A percentile compares a stretch with the other conserved stretches of the same genome.
Evolutionary conservation across 495 filamentous ascomycete species (phyloP).

Genomic region (Chaetomidium leptoderma): DNA sequence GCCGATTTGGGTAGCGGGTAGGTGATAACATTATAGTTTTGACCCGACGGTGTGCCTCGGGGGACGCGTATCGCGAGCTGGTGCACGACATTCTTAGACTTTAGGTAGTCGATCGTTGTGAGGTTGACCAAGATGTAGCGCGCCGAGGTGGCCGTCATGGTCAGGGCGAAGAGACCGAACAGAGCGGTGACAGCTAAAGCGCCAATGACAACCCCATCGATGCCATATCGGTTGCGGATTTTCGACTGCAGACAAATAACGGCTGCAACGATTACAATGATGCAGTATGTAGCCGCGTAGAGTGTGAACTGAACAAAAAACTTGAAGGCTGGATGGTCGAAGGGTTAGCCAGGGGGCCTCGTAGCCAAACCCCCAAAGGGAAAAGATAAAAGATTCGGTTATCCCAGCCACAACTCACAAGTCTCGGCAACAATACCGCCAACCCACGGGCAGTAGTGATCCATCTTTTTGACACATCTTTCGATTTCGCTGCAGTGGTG

Average conservation of each 20-base stretch:
- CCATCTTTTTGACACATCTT: constrained; percentile 81
- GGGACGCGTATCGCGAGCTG: constrained; percentile 73
- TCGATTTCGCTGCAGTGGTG: constrained; percentile 81
- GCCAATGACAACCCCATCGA: constrained; percentile 39
- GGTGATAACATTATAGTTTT: constrained; percentile 37
- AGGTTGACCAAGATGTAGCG: constrained; percentile 66
- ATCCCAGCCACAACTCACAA: constrained; percentile 36
- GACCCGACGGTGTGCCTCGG: constrained; percentile 40
- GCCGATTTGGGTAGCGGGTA: constrained; percentile 37
- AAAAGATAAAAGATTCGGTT: too few species aligned
- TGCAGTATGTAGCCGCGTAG: constrained; percentile 66
- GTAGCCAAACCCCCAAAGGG: too few species aligned
- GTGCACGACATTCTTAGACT: constrained; percentile 57
- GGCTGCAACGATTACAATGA: constrained; percentile 52
- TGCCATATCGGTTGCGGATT: constrained; percentile 19
- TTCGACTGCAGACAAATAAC: constrained; percentile 33
- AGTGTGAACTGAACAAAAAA: constrained; percentile 83
- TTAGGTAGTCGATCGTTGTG: constrained; percentile 78
- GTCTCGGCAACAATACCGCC: constrained; percentile 83
- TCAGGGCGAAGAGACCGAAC: constrained; percentile 69
- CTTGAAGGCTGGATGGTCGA: constrained; percentile 57
- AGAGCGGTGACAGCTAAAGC: constrained; percentile 48
- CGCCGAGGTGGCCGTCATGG: constrained; percentile 67
- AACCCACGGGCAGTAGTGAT: constrained; percentile 95
- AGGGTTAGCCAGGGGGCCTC: constrained; percentile 15